Percentiles rank a stretch among this genome's conserved stretches.
phyloP scores from a whole-genome alignment of 495 filamentous ascomycete species.

The Xylaria acuta region DNA sequence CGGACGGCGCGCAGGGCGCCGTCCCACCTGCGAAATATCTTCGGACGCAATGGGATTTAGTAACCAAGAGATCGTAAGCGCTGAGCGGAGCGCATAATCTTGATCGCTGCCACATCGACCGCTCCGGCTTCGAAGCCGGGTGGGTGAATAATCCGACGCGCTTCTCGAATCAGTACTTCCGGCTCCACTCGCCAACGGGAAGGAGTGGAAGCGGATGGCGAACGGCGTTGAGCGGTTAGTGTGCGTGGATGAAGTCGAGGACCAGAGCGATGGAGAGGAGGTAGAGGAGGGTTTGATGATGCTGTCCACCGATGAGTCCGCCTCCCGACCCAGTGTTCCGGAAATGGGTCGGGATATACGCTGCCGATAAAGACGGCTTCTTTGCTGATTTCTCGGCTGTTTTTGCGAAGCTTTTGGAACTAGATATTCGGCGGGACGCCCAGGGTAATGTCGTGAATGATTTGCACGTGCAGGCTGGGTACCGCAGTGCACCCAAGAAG shows the following conservation, averaged over 20 bases:
- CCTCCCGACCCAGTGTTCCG: constrained; percentile 43
- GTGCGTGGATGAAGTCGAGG: constrained; percentile 62
- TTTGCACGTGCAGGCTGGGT: constrained; percentile 61
- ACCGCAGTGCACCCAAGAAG: constrained; percentile 66
- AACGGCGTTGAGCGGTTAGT: constrained; percentile 65
- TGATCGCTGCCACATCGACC: constrained; percentile 65
- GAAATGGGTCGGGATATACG: constrained; percentile 65
- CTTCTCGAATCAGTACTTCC: constrained; percentile 69
- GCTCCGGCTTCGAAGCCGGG: constrained; percentile 65
- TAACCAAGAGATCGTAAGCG: constrained; percentile 69
- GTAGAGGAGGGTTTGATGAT: constrained; percentile 62
- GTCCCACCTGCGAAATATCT: constrained; percentile 65
- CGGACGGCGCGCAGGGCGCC: constrained; percentile 64
- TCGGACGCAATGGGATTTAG: constrained; percentile 70
- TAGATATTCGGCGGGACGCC: constrained; percentile 63
- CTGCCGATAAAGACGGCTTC: constrained; percentile 65
- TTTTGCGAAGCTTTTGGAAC: constrained; percentile 67
- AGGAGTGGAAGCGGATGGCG: constrained; percentile 57
- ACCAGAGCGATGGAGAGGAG: constrained; percentile 54
- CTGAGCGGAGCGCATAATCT: constrained; percentile 66
- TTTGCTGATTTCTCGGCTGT: constrained; percentile 65
- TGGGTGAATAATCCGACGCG: constrained; percentile 71
- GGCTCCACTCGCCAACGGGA: constrained; percentile 55
- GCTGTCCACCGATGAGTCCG: constrained; percentile 55
- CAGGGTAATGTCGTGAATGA: constrained; percentile 57